Conservation (phyloP, 2,329 filamentous ascomycete species). For the Orbilia oligospora region DNA sequence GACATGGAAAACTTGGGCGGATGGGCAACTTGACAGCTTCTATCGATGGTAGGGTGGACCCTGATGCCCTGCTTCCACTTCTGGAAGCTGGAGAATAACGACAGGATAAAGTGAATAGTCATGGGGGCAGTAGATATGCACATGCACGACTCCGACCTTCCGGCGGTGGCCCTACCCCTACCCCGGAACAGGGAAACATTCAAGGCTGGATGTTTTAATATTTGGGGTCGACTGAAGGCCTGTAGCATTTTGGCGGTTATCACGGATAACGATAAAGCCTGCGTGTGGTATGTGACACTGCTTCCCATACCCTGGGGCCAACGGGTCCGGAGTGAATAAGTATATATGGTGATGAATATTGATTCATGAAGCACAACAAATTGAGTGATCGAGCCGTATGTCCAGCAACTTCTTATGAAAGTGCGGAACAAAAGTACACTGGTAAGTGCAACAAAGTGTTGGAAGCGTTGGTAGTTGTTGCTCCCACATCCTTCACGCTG, state of each 20-base stretch:
- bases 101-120: slow-evolving; percentile 22
- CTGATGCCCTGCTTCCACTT: slow-evolving; percentile 18
- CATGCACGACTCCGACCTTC: neutral
- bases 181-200: slow-evolving; percentile 22
- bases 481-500: slow-evolving; percentile 4
- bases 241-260: neutral
- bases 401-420: too few relatives aligned
- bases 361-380: neutral
- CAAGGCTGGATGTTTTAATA: slow-evolving; percentile 1
- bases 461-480: slow-evolving; percentile 19
- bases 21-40: slow-evolving; percentile 25
- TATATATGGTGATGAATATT: neutral
- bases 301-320: slow-evolving; percentile 3
- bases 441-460: neutral
- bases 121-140: neutral
- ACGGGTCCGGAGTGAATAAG: neutral
- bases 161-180: neutral
- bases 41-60: slow-evolving; percentile 21
- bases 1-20: slow-evolving; percentile 9
- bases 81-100: slow-evolving; percentile 20
- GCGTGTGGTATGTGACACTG: slow-evolving; percentile 25
- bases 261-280: slow-evolving; percentile 20
- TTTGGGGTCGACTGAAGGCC: neutral
- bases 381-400: neutral
- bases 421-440: too few relatives aligned